Conservation (phyloP, 2,329 filamentous ascomycete genomes). For the Ceratocystis papillata region DNA sequence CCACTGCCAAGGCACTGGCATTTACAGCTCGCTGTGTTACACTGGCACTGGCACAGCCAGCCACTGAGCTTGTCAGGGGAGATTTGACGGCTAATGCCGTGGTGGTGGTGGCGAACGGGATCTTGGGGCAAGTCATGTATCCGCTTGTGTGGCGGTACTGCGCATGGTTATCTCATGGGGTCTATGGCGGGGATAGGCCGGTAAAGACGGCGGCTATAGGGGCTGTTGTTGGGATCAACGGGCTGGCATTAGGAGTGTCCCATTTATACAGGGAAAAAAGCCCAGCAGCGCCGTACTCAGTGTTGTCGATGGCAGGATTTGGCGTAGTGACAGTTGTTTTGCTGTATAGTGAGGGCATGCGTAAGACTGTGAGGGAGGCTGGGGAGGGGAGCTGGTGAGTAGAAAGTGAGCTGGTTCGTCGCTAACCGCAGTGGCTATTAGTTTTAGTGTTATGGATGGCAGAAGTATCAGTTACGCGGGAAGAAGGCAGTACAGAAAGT, state of each 20-base stretch:
- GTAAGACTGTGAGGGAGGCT: not conserved
- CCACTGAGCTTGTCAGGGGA: slow-evolving; percentile 37
- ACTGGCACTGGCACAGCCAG: slow-evolving; percentile 40
- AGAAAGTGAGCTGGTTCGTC: not conserved
- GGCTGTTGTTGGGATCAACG: slow-evolving; percentile 46
- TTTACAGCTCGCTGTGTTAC: slow-evolving; percentile 44
- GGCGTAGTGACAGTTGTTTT: slow-evolving; percentile 47
- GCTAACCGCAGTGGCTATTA: not conserved
- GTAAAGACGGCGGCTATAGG: slow-evolving; percentile 36
- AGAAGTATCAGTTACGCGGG: not conserved
- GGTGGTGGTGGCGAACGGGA: slow-evolving; percentile 43
- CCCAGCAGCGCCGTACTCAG: slow-evolving; percentile 45
- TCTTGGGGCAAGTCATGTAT: slow-evolving; percentile 36
- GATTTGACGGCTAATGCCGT: slow-evolving; percentile 40
- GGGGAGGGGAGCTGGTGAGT: not conserved
- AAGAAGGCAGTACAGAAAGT: not conserved
- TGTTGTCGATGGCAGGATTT: slow-evolving; percentile 47
- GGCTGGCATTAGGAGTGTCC: slow-evolving; percentile 49
- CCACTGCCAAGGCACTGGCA: slow-evolving; percentile 32
- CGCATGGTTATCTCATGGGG: slow-evolving; percentile 25
- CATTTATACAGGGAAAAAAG: slow-evolving; percentile 46
- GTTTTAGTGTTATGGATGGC: not conserved
- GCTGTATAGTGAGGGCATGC: slow-evolving; percentile 29
- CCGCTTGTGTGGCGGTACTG: slow-evolving; percentile 32
- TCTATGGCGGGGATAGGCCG: not conserved